Conservation (phyloP, 352 stramenopile species). For the Achlya hypogyna region DNA sequence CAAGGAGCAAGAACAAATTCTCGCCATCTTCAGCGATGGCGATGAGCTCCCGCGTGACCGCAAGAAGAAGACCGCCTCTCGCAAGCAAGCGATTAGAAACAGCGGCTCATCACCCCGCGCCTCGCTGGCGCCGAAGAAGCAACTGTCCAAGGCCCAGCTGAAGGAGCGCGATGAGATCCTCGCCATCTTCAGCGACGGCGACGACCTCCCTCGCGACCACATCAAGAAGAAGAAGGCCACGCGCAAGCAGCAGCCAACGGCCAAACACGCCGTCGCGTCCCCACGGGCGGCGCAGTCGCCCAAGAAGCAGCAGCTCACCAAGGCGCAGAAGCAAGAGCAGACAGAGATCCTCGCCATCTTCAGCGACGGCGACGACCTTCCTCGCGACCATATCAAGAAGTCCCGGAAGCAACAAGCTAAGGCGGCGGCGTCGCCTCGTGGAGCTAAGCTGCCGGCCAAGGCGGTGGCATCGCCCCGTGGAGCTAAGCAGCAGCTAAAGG, state of each 20-base stretch:
- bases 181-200: neutral
- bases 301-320: neutral
- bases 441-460: no score
- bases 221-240: neutral
- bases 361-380: conserved; percentile 4
- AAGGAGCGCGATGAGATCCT: neutral
- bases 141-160: neutral
- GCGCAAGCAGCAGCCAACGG: neutral
- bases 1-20: neutral
- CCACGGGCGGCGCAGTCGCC: neutral
- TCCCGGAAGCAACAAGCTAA: neutral
- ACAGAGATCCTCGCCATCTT: neutral
- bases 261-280: neutral
- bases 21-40: neutral
- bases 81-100: no score
- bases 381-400: neutral
- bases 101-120: no score
- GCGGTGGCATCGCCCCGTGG: no score
- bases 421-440: neutral
- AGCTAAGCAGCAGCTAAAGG: neutral
- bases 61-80: no score
- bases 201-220: neutral
- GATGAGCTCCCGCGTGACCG: neutral
- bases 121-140: neutral
- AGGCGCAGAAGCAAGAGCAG: neutral